Conservation (phyloP, 257 asterid species). For the Solanum tarijense region DNA sequence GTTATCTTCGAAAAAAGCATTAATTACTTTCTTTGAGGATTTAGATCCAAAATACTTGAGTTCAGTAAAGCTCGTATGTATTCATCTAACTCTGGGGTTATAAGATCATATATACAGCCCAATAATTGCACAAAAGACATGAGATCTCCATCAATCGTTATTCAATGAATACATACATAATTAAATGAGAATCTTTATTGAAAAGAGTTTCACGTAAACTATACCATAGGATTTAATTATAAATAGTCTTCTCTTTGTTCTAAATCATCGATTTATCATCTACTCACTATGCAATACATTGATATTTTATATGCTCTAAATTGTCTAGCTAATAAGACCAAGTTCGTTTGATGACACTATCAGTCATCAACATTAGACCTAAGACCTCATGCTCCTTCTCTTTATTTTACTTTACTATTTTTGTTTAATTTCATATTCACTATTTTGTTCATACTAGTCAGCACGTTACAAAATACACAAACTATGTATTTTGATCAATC, state of each 20-base stretch:
- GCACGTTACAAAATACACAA: not conserved
- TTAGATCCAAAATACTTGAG: not conserved
- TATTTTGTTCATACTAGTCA: not conserved
- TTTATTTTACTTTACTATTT: not conserved
- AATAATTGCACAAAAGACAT: not conserved
- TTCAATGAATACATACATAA: not conserved
- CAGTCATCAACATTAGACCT: not conserved
- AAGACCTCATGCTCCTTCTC: not conserved
- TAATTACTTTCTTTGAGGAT: not conserved
- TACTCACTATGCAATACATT: not conserved
- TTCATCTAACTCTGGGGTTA: accelerated
- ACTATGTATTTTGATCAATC: not conserved
- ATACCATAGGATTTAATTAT: not conserved
- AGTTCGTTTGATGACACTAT: accelerated
- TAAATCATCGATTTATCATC: not conserved
- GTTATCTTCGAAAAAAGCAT: not conserved
- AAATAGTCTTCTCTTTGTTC: not conserved
- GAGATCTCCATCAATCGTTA: not conserved
- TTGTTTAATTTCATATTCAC: not conserved
- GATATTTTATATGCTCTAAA: not conserved
- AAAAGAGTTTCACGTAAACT: not conserved
- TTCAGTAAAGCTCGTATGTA: accelerated
- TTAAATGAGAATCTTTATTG: not conserved
- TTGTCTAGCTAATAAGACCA: not conserved
- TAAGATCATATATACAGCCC: not conserved